Base-by-base conservation (phyloP, 257 asterid species). In the Perilla frutescens region DNA sequence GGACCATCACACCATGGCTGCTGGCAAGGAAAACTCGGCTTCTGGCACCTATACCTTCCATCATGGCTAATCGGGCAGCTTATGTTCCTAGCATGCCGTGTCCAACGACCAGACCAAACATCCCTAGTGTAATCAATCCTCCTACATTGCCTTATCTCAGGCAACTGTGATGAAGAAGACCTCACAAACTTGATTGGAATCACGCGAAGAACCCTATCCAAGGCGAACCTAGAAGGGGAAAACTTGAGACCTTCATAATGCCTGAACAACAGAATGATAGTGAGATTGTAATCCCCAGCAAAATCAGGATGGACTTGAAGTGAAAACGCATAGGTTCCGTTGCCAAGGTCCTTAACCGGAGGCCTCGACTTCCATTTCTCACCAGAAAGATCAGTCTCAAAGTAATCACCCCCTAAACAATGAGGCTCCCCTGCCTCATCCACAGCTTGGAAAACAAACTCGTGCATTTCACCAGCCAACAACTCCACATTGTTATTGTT, bases 61-160 rank as follows among this genome's bases (percentile, higher is more conserved):
- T 90, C 90, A 2, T 80, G 58, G 76, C 88, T 77, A 64, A 92
- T 90, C 6, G 53, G 37, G 40, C 98, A 92, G 6, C 73, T 82
- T 4, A 82, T 86, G 32, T 92, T 89, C 77, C 77, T 87, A 43
- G 86, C 95, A 39, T 86, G 97, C 4, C 97, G 81, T 31, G 97
- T 90, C 97, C 97, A 92, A 31, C 97, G 70, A 3, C 98, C 97
- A 0, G 91, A 85, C 98, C 98, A 92, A 1, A 85, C 88, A 63
- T 85, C 88, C 83, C 54, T 84, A 8, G 49, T 43, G 68, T 74
- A 83, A 82, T 90, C 97, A 20, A 67, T 62, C 76, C 62, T 74
- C 59, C 40, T 48, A 73, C 97, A 92, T 32, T 80, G 91, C 3
- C 71, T 76, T 5, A 89, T 57, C 7, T 51, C 82, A 0, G 82